Base-by-base conservation (phyloP, 192 early-diverging fungal genomes). In the Umbelopsis isabellina region DNA sequence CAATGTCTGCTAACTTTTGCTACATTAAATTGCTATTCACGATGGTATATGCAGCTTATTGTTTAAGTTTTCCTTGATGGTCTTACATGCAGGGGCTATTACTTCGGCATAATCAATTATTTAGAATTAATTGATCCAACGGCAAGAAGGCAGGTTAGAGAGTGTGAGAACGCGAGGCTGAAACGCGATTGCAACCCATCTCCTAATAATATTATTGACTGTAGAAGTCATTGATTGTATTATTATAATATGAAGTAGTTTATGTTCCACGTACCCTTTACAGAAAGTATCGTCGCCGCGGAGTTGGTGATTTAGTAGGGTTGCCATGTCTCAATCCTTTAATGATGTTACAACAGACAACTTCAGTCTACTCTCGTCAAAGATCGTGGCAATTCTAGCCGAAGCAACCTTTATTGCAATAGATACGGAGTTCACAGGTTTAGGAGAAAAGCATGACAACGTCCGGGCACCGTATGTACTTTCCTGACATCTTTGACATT, bases 351-450 rank as follows among this genome's bases (percentile, higher is more conserved):
- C 91, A 27, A 88, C 80, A 46, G 75, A 83, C 44, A 92, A 90
- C 72, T 79, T 92, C 46, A 69, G 53, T 13, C 49, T 77, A 7
- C 71, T 87, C n/a, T 79, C 76, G 18, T 72, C 71, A 18, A 70
- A 68, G 11, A 88, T 92, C 30, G 65, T 83, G 22, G 47, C 78
- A 12, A 50, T 73, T 20, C 66, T 88, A 64, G 81, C 46, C 58
- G 72, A 83, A 15, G 90, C 94, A 12, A 76, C 82, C 48, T 95
- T 94, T 70, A 86, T 98, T 65, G 85, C 94, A 5, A 77, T 98
- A 41, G 97, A 98, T 75, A 91, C 92, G 4, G 96, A 98, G 73
- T 97, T 98, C 73, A 93, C 93, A 10, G 96, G 96, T 10, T 86
- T 95, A 1, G 89, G 90, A 10, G 68, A 73, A 2, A 71, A 72